Base-by-base conservation (phyloP, 495 filamentous ascomycete species). In the Penicillium taxi region DNA sequence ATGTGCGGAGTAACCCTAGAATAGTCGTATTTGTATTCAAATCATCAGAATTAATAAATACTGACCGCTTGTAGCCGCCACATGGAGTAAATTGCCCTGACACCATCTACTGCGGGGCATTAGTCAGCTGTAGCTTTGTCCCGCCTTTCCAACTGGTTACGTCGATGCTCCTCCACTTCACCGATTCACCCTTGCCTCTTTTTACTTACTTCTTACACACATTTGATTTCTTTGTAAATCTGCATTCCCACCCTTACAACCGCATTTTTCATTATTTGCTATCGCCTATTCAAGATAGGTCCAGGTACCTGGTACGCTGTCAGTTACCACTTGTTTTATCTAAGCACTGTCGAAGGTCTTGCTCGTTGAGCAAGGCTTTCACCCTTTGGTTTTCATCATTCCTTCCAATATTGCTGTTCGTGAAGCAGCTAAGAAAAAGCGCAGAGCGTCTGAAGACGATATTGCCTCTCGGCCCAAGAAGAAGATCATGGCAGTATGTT, bases 401-500 rank as follows among this genome's bases (percentile, higher is more conserved):
- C 55, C 63, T 58, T 68, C 72, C 55, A 57, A 73, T 60, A 56
- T 68, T 54, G 59, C 66, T 54, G 62, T 70, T 63, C 66, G 67
- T 58, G 62, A 67, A 54, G 65, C 61, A 65, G 64, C 66, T 67
- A 80, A 77, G 72, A 81, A 79, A 74, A 71, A 94, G 76, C 83
- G 86, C 67, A 90, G 84, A 70, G 72, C 78, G 55, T 88, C 85
- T 49, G 73, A 75, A 66, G 81, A 82, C 67, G 77, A 85, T 53
- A 62, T 72, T 39, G 49, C 57, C 59, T 64, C 70, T 67, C 77
- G 75, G 66, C 82, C 82, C 55, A 67, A 76, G 38, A 91, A 93
- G 72, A 78, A 80, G 73, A 75, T 72, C 69, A 89, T 90, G 83
- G 79, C 79, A 55, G 86, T 91, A 70, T 70, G 84, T 72, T 36